Conservation (phyloP, 78 protist genomes). For the Guillardia theta region DNA sequence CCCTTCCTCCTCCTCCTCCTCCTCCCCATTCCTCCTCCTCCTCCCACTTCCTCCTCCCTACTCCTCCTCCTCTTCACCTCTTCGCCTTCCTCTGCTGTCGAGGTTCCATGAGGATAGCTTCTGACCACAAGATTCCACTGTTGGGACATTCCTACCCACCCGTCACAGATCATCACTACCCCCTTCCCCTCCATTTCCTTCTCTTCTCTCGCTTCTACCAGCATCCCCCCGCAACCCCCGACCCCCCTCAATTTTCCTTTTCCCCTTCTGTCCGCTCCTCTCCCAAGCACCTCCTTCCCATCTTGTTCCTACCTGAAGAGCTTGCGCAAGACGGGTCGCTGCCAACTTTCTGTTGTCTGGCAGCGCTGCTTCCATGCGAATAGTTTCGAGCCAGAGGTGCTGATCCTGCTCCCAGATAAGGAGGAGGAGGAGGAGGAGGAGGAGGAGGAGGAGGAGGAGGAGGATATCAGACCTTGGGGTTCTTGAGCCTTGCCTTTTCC, state of each 20-base stretch:
- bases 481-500: conserved; percentile 67
- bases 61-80: too few relatives aligned
- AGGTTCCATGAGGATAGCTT: conserved; percentile 72
- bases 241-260: too few relatives aligned
- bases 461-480: conserved; percentile 40
- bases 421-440: background rate
- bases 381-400: conserved; percentile 62
- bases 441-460: background rate
- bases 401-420: background rate
- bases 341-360: conserved; percentile 61
- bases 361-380: background rate
- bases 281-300: too few relatives aligned
- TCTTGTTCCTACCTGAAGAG: background rate
- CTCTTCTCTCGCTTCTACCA: too few relatives aligned
- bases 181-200: too few relatives aligned
- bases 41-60: too few relatives aligned
- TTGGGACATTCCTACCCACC: conserved; percentile 84
- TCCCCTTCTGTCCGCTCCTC: too few relatives aligned
- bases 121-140: conserved; percentile 88
- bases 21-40: too few relatives aligned
- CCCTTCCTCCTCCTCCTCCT: too few relatives aligned
- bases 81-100: conserved; percentile 35
- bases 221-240: too few relatives aligned
- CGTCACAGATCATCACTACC: background rate
- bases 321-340: conserved; percentile 57